Evolutionary conservation across 129 eudicot genomes (phyloP), one percentile per base, ranked within the genome.

Genomic region (Cynara cardunculus): DNA sequence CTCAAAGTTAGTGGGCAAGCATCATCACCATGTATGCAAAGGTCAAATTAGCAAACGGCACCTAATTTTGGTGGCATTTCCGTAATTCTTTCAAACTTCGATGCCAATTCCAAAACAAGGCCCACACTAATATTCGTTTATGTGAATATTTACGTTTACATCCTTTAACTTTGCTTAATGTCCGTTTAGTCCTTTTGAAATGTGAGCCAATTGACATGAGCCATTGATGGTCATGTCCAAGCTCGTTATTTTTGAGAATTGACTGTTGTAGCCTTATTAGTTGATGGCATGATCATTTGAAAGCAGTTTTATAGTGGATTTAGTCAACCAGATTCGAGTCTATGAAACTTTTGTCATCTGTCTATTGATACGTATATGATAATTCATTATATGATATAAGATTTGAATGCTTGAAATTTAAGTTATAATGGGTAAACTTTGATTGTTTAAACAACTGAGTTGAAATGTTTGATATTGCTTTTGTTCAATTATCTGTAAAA

Each of bases 1-100:
- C 86, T 78, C 86, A 83, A 83, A 83, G 86, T 83, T 83, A 77
- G 86, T 83, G 86, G 86, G 86, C 86, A 83, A 77, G 82, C 86
- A 83, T 78, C 82, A 77, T 82, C 65, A 56, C 30, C 82, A 77
- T 77, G 64, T 53, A 59, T 77, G 78, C 78, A 37, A 77, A 83
- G 82, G 78, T 77, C 82, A 77, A 83, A 70, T 37, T 83, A 79
- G 82, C 78, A 78, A 83, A 77, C 86, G 86, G 83, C 83, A 71
- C 86, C 82, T 61, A 83, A 71, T 78, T 61, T 46, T 39, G 25
- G 39, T 83, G 79, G 34, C 79, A 62, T 31, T 71, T 75, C 30
- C 24, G 86, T 83, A 77, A 72, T 19, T 83, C 32, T 25, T 1
- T 0, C 0, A 12, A 69, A 76, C 41, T 12, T 24, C 34, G 70